phyloP scores from a whole-genome alignment of 129 eudicot genomes.

The Escallonia rubra region DNA sequence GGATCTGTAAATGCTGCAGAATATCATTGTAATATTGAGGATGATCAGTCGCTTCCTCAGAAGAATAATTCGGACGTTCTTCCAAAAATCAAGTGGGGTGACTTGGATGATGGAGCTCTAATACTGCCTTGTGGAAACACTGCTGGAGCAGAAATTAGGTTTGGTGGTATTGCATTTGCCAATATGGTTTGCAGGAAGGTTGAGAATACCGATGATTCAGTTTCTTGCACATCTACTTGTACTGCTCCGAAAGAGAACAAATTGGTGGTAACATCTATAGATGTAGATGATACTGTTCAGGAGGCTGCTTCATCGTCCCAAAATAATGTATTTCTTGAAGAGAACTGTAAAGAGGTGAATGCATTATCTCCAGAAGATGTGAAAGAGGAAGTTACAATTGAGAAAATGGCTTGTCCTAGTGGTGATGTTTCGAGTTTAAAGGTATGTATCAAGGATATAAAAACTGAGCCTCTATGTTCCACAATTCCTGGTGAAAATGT shows the following conservation, averaged over 20 bases:
- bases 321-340: constrained; percentile 3
- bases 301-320: constrained; percentile 15
- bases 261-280: constrained; percentile 16
- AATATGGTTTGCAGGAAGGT: constrained; percentile 17
- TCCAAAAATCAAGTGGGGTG: constrained; percentile 78
- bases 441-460: constrained; percentile 4
- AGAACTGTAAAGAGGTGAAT: constrained; percentile 41
- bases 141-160: constrained; percentile 36
- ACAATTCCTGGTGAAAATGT: constrained; percentile 3
- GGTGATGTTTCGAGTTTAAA: constrained; percentile 19
- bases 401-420: constrained; percentile 31
- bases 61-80: constrained; percentile 31
- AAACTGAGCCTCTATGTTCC: constrained; percentile 8
- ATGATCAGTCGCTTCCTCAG: constrained; percentile 20
- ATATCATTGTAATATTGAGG: constrained; percentile 13
- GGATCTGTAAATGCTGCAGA: constrained; percentile 2
- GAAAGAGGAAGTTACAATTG: constrained; percentile 27
- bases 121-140: constrained; percentile 15
- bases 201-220: constrained; percentile 19
- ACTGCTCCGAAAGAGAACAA: constrained; percentile 27
- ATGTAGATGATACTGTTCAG: constrained; percentile 18
- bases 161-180: constrained; percentile 43
- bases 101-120: constrained; percentile 66
- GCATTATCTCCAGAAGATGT: constrained; percentile 44
- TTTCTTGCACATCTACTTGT: constrained; percentile 21